Evolutionary conservation across 2,329 filamentous ascomycete species (phyloP), one percentile per base, ranked within the genome.

Genomic region (Canariomyces notabilis): DNA sequence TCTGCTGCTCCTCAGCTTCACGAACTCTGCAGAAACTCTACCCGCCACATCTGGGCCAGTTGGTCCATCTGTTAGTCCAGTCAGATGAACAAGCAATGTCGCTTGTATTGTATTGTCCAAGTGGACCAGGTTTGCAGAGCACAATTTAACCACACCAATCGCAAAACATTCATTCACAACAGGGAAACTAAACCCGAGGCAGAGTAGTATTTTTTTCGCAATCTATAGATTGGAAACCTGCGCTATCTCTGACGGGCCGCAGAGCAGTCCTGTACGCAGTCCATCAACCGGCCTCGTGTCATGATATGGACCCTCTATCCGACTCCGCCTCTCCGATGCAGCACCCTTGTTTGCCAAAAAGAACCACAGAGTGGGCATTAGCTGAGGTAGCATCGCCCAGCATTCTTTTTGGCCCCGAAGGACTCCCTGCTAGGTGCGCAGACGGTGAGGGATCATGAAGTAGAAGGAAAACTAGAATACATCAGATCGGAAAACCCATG

Each of bases 381-480:
- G 26, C 26, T 9, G 26, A 29, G 8, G 9, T 11, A 29, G 26
- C 14, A 11, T 8, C 26, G 9, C 9, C 26, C 26, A 29, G 4
- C 26, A 11, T 29, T 29, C 31, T 32, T 16, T 26, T 37, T n/a
- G n/a, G n/a, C 41, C 31, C n/a, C 22, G 22, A n/a, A 14, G 33
- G 15, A 37, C 26, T 29, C 9, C 14, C 26, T 12, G 26, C 26
- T 12, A 12, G 26, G 26, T 12, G 18, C 18, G 23, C n/a, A 42
- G 36, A 34, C 21, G 32, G 26, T 14, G 23, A 38, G n/a, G 21
- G 19, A 20, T 29, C 18, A 39, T 21, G 16, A 42, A 41, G n/a
- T n/a, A n/a, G 33, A 45, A 48, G 37, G 45, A 67, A 66, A 66
- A 67, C 65, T 74, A 74, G 62, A 75, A 67, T 75, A 75, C 71